These are phyloP conservation scores for Trichoderma virens DNA, from an alignment of 495 filamentous ascomycete genomes.

Conservation along the genomic window DNA sequence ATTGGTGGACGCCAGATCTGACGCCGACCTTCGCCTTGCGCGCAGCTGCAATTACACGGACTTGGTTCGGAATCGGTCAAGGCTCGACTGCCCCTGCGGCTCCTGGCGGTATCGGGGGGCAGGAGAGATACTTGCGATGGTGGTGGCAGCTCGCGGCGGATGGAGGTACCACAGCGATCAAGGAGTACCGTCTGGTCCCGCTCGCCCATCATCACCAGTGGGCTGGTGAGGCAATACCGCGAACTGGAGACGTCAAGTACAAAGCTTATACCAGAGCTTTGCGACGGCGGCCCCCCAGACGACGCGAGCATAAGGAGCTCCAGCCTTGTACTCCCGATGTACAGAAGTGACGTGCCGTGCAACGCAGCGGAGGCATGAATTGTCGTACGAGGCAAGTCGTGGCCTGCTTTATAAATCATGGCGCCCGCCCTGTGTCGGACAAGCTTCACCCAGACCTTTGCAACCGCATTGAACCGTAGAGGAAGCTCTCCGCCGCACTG, in stretches of 20 bases:
- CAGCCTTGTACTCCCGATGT: not conserved
- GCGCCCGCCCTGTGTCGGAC: not conserved
- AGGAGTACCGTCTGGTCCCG: not conserved
- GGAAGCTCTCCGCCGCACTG: not conserved
- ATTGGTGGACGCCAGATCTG: conserved; percentile 3
- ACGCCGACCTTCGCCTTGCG: not conserved
- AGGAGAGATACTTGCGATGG: not conserved
- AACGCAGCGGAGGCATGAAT: not conserved
- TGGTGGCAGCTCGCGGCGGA: not conserved
- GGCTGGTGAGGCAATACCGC: not conserved
- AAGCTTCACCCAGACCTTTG: not conserved
- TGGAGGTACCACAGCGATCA: not conserved
- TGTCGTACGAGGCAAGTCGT: not conserved
- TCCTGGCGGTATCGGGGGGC: not conserved
- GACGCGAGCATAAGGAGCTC: not conserved
- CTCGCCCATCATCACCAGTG: conserved; percentile 5
- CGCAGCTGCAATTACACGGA: not conserved
- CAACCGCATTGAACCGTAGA: not conserved
- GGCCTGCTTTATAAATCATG: not conserved
- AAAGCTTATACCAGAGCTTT: no score
- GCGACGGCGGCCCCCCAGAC: not conserved
- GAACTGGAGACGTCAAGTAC: not conserved
- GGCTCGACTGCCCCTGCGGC: no score
- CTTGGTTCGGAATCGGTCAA: conserved; percentile 2
- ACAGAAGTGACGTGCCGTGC: no score